Evolutionary conservation across 805 yeast genomes (phyloP).

Genomic region (Scheffersomyces coipomensis): DNA sequence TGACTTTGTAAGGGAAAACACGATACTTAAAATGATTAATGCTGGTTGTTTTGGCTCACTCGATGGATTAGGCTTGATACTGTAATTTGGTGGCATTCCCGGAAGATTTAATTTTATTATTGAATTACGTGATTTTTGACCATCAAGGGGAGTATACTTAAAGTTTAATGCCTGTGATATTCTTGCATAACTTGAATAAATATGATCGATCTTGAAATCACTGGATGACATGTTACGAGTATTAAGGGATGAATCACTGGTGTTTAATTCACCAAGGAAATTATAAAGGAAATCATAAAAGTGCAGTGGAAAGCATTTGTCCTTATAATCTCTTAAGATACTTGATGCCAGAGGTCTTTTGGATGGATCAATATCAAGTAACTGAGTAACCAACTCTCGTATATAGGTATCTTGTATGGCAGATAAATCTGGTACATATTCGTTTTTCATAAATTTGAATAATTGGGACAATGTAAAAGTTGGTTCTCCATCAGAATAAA

Average conservation of each 20-base stretch:
- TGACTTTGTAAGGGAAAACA: slow-evolving; percentile 60
- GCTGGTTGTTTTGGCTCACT: slow-evolving; percentile 44
- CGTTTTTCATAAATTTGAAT: slow-evolving; percentile 74
- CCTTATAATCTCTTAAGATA: slow-evolving; percentile 51
- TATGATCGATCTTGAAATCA: slow-evolving; percentile 53
- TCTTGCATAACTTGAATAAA: slow-evolving; percentile 58
- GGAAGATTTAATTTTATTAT: slow-evolving; percentile 42
- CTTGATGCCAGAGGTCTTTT: slow-evolving; percentile 56
- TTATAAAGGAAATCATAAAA: slow-evolving; percentile 70
- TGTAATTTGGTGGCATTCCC: slow-evolving; percentile 47
- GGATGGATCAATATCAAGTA: slow-evolving; percentile 64
- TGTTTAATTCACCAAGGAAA: slow-evolving; percentile 46
- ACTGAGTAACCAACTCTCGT: slow-evolving; percentile 53
- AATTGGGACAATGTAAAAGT: slow-evolving; percentile 83
- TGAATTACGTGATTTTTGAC: not conserved
- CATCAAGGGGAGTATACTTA: slow-evolving; percentile 10
- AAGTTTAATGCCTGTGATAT: slow-evolving; percentile 25
- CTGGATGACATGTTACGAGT: slow-evolving; percentile 21
- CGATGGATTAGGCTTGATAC: slow-evolving; percentile 6
- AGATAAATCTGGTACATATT: slow-evolving; percentile 61
- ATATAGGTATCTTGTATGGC: slow-evolving; percentile 52
- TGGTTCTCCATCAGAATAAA: slow-evolving; percentile 83
- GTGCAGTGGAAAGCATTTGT: slow-evolving; percentile 58
- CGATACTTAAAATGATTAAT: slow-evolving; percentile 54
- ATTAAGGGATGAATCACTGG: slow-evolving; percentile 13